phyloP scores from a whole-genome alignment of 352 stramenopile genomes.

The Globisporangium viniferum region DNA sequence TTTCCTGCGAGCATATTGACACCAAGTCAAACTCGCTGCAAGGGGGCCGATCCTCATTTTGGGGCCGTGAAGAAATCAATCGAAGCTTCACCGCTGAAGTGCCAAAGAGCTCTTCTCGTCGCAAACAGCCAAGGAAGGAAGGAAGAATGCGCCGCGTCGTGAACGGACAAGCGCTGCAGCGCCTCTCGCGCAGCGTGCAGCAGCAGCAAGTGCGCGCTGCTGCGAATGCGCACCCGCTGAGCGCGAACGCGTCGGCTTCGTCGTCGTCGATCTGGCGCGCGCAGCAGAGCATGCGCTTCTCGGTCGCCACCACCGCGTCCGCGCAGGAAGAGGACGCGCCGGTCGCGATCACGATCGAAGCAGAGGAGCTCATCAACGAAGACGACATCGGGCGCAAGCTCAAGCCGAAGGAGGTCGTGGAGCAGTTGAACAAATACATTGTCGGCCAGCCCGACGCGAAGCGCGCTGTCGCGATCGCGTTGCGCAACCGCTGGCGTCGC shows the following conservation, averaged over 20 bases:
- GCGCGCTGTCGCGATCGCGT: slow-evolving; percentile 96
- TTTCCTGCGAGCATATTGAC: not conserved
- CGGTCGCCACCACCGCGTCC: slow-evolving; percentile 34
- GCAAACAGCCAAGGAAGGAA: slow-evolving; percentile 16
- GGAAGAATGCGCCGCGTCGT: slow-evolving; percentile 53
- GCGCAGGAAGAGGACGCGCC: slow-evolving; percentile 23
- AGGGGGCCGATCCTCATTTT: not conserved
- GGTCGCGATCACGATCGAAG: slow-evolving; percentile 24
- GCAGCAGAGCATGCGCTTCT: slow-evolving; percentile 19
- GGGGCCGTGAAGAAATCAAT: slow-evolving; percentile 13
- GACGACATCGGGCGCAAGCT: slow-evolving; percentile 81
- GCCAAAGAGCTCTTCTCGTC: slow-evolving; percentile 16
- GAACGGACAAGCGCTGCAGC: slow-evolving; percentile 40
- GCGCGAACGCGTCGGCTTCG: not conserved
- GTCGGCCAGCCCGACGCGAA: slow-evolving; percentile 97
- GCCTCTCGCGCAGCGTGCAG: slow-evolving; percentile 27
- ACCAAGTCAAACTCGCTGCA: not conserved
- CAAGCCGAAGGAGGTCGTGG: slow-evolving; percentile 92
- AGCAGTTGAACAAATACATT: slow-evolving; percentile 97
- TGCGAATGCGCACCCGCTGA: not conserved
- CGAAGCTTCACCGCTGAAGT: slow-evolving; percentile 14
- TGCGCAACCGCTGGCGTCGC: slow-evolving; percentile 98
- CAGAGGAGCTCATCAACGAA: slow-evolving; percentile 17
- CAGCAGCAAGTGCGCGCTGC: slow-evolving; percentile 4
- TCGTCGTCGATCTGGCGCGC: slow-evolving; percentile 8